phyloP scores from a whole-genome alignment of 352 stramenopile species.

The Phytophthora tubulina region DNA sequence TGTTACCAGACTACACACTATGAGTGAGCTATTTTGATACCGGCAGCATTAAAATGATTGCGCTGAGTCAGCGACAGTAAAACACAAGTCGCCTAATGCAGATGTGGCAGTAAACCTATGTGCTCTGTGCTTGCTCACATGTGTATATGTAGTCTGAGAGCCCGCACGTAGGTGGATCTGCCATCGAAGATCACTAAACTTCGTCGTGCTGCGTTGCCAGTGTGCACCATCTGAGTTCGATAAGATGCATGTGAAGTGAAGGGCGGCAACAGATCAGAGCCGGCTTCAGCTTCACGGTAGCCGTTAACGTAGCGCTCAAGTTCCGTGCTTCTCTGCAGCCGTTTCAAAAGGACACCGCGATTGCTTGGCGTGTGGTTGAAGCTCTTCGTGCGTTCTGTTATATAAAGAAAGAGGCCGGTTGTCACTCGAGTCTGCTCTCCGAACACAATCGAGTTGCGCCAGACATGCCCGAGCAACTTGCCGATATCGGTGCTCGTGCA shows the following conservation, averaged over 20 bases:
- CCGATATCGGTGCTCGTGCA: neutral
- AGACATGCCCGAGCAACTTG: neutral
- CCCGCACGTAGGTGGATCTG: neutral
- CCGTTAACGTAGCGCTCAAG: conserved; percentile 17
- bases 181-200: neutral
- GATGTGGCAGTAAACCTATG: neutral
- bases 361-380: conserved; percentile 22
- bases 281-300: conserved; percentile 7
- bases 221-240: neutral
- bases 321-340: conserved; percentile 17
- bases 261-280: neutral
- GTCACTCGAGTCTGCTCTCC: neutral
- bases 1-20: too few relatives aligned
- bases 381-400: conserved; percentile 2
- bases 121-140: neutral
- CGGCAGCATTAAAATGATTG: neutral
- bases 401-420: conserved; percentile 1
- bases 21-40: too few relatives aligned
- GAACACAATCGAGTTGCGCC: conserved; percentile 17
- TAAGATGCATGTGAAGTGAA: conserved; percentile 5
- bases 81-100: neutral
- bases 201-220: neutral
- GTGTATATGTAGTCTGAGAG: neutral
- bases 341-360: conserved; percentile 8
- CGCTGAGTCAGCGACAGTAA: neutral